Base-by-base conservation (phyloP, 192 early-diverging fungal genomes). In the Rhizophlyctis rosea region DNA sequence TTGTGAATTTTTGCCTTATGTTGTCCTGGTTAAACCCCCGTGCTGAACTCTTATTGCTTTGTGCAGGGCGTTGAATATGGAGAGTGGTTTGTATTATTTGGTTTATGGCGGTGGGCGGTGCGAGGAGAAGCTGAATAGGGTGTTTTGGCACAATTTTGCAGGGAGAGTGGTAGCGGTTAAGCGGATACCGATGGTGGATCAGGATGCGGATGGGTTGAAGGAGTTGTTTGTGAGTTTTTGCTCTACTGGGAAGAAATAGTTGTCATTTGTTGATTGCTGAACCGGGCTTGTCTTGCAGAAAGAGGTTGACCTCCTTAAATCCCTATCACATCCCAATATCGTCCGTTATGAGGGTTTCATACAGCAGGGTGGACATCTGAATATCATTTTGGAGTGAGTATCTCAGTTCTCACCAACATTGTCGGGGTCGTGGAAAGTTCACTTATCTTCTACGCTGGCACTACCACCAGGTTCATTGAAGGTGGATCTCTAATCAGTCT, bases 121-220 rank as follows among this genome's bases (percentile, higher is more conserved):
- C n/a, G n/a, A n/a, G n/a, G n/a, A n/a, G n/a, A n/a, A n/a, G n/a
- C n/a, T n/a, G n/a, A n/a, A n/a, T n/a, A n/a, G n/a, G n/a, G n/a
- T n/a, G n/a, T n/a, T n/a, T n/a, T n/a, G n/a, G n/a, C n/a, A n/a
- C n/a, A n/a, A 13, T 44, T 13, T 44, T 44, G 7, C 39, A 11
- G 91, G 89, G 4, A 82, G 92, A 62, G 86, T 94, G 76, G 85
- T 91, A 4, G 93, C 92, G 1, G 84, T 95, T 31, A 95, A 95
- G 70, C 81, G 91, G 53, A 88, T 95, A 33, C 82, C 86, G 62
- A 70, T 94, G 9, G 86, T 83, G 25, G 86, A 87, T 13, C 82
- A 84, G 49, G 79, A 83, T 32, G 67, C 76, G 11, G 77, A 79
- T 16, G 88, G 85, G 61, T 75, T 87, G 57, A 86, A 90, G 39